A percentile compares a stretch with the other conserved stretches of the same genome.
These are phyloP conservation scores for Corniculantispora saksenae DNA, from an alignment of 2,329 filamentous ascomycete genomes.

Conservation along the genomic window DNA sequence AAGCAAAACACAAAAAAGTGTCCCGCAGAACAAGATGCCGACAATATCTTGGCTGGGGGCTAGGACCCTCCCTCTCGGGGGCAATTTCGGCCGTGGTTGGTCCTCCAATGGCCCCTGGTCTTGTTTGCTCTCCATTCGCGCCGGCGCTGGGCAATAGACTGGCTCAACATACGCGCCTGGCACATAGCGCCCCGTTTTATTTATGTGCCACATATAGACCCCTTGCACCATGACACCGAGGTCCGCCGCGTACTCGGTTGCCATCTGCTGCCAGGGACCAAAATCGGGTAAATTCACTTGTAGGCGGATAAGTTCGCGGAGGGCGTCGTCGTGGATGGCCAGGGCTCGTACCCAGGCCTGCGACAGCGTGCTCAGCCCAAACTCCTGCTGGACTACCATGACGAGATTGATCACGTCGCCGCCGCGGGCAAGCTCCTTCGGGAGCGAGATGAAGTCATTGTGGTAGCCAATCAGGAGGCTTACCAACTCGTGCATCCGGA, in stretches of 20 bases:
- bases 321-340: not conserved
- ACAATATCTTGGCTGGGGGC: not conserved
- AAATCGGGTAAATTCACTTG: not conserved
- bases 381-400: not conserved
- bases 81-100: not conserved
- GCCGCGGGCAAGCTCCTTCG: not conserved
- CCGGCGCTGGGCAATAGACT: not conserved
- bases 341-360: not conserved
- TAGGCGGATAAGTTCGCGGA: not conserved
- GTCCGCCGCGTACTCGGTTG: not conserved
- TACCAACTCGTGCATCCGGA: not conserved
- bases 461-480: not conserved
- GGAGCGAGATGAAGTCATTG: slow-evolving; percentile 1
- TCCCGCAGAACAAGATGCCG: not conserved
- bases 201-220: not conserved
- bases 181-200: not conserved
- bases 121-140: not conserved
- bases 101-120: not conserved
- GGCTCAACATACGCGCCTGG: not conserved
- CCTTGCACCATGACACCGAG: not conserved
- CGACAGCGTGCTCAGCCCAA: not conserved
- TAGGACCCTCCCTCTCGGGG: not conserved
- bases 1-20: not conserved
- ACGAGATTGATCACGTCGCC: not conserved
- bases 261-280: not conserved